Percentiles rank a stretch among this genome's conserved stretches.
Evolutionary conservation across 2,329 filamentous ascomycete genomes (phyloP).

Genomic region (Clonostachys solani): DNA sequence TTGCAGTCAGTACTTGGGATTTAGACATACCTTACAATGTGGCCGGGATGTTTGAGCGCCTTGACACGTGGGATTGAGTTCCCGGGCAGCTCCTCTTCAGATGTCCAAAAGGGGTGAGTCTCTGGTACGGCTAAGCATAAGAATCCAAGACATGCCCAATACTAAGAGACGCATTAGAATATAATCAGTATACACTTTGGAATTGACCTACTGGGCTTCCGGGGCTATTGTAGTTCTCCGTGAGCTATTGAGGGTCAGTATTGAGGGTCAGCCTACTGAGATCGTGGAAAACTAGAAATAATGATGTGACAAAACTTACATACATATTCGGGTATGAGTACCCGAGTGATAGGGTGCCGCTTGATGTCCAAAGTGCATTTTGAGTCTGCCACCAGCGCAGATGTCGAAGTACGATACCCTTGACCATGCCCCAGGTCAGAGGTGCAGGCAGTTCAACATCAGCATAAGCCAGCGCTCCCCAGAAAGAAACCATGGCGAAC

Average conservation of each 20-base stretch:
- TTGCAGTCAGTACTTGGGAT: no score
- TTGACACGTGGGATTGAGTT: slow-evolving; percentile 54
- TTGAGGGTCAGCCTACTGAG: no score
- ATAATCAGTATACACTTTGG: no score
- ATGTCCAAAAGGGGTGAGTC: slow-evolving; percentile 71
- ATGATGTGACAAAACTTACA: slow-evolving; percentile 18
- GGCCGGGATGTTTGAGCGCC: slow-evolving; percentile 62
- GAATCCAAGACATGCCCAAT: slow-evolving; percentile 78
- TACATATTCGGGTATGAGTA: slow-evolving; percentile 79
- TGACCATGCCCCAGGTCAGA: slow-evolving; percentile 76
- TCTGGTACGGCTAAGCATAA: slow-evolving; percentile 67
- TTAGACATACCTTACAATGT: slow-evolving; percentile 47
- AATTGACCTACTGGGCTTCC: slow-evolving; percentile 38
- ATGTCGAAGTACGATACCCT: slow-evolving; percentile 70
- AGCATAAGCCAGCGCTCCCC: slow-evolving; percentile 73
- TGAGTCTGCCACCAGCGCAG: slow-evolving; percentile 78
- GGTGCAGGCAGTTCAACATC: slow-evolving; percentile 69
- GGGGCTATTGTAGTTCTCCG: slow-evolving; percentile 81
- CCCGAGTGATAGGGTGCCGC: slow-evolving; percentile 71
- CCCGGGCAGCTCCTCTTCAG: slow-evolving; percentile 57
- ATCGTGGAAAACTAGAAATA: no score
- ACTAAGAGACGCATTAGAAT: slow-evolving; percentile 19
- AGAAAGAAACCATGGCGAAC: slow-evolving; percentile 84
- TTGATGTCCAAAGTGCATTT: slow-evolving; percentile 67
- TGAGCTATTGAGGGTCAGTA: no score